Conservation (phyloP, 148 eudicot genomes). For the Dysphania ambrosioides region DNA sequence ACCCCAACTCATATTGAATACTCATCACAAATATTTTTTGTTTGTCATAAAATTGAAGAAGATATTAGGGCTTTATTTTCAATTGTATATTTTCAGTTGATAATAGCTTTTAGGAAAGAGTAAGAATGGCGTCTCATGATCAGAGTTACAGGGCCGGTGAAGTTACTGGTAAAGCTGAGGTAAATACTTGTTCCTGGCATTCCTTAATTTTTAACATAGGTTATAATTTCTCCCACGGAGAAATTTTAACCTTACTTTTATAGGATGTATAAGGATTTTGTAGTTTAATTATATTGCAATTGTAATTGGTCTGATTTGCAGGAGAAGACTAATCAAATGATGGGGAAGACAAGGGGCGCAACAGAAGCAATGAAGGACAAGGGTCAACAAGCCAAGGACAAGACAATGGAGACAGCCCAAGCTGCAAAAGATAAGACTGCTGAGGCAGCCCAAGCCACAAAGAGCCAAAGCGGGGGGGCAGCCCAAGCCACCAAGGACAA, state of each 20-base stretch:
- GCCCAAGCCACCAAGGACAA: conserved; percentile 31
- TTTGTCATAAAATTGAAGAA: no score
- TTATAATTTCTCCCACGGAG: no score
- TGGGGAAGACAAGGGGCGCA: conserved; percentile 34
- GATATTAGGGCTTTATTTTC: no score
- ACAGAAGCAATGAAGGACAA: conserved; percentile 43
- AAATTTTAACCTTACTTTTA: no score
- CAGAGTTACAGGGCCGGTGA: conserved; percentile 64
- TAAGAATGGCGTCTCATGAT: conserved; percentile 48
- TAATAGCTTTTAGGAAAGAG: no score
- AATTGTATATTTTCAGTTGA: no score
- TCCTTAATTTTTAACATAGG: neutral
- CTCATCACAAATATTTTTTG: neutral
- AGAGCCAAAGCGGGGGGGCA: conserved; percentile 32
- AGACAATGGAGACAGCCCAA: conserved; percentile 33
- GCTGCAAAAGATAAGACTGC: conserved; percentile 38
- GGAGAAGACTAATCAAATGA: conserved; percentile 58
- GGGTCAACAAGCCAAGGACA: conserved; percentile 50
- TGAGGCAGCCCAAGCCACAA: conserved; percentile 35
- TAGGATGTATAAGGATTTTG: no score
- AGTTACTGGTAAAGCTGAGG: conserved; percentile 68
- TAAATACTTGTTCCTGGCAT: conserved; percentile 2
- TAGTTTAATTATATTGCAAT: no score
- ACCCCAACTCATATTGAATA: neutral
- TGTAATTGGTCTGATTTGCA: neutral